Base-by-base conservation (phyloP, 1,284 basidiomycete genomes). In the Phellinidium pouzarii region DNA sequence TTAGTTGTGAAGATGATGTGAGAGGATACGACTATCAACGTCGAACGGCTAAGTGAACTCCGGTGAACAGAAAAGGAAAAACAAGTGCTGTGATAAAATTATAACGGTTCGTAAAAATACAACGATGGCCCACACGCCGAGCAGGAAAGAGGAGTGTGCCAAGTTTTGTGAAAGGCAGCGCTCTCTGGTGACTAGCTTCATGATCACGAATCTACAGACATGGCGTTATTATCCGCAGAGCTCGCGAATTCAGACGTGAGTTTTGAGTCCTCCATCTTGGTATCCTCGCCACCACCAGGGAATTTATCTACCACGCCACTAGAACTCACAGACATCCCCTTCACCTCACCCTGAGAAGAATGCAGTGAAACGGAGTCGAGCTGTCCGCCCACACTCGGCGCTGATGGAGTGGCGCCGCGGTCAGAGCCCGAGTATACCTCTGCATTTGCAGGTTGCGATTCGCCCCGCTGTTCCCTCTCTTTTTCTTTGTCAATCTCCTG, bases 401-500 rank as follows among this genome's bases (percentile, higher is more conserved):
- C 37, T 20, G 38, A 31, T 36, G 42, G 50, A 14, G 40, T 43
- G 22, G 23, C 20, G 12, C 45, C 45, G 3, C 37, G 38, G 38
- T 53, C 52, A 26, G 50, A 23, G 6, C 34, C 43, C 14, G 43
- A 40, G 37, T 17, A 38, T 14, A 4, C 37, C 6, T 52, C 50
- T n/a, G 44, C 31, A n/a, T 27, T 25, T 7, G 52, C 37, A 41
- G 53, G 48, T 23, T 44, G 31, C 14, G 47, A 53, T 14, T 59
- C 59, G 2, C 58, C 60, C 53, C 59, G 59, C 50, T 65, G 70
- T 27, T 63, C 64, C 52, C 73, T 69, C 41, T 61, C 58, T 55
- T 71, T 75, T 59, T 80, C 82, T 50, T 75, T 75, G 54, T 88
- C 86, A 47, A 88, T 87, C 66, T 84, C 84, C 48, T 79, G 73